A percentile compares a stretch with the other conserved stretches of the same genome.
phyloP scores from a whole-genome alignment of 2,329 filamentous ascomycete genomes.

The Bipolaris gigantea region DNA sequence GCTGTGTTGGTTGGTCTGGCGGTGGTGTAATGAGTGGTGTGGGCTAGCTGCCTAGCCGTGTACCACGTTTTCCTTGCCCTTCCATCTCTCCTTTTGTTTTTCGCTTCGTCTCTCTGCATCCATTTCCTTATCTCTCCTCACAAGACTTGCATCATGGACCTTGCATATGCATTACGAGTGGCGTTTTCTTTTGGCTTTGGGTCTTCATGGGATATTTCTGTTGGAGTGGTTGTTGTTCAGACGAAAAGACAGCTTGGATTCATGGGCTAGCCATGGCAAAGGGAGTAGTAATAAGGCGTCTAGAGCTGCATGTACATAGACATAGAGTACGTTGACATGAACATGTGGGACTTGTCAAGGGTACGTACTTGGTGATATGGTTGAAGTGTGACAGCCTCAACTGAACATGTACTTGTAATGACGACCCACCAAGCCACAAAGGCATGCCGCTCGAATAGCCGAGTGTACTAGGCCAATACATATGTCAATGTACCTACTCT shows the following conservation, averaged over 20 bases:
- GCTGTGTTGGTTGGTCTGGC: slow-evolving; percentile 14
- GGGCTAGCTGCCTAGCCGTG: not conserved
- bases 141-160: slow-evolving; percentile 4
- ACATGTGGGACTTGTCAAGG: too few species aligned
- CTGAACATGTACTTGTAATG: too few species aligned
- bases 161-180: slow-evolving; percentile 15
- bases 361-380: too few species aligned
- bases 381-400: too few species aligned
- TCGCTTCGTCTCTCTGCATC: not conserved
- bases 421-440: too few species aligned
- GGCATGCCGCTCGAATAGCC: too few species aligned
- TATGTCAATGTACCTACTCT: too few species aligned
- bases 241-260: not conserved
- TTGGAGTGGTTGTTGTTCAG: not conserved
- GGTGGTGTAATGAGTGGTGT: slow-evolving; percentile 1
- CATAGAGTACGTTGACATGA: too few species aligned
- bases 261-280: not conserved
- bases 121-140: not conserved
- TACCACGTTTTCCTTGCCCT: not conserved
- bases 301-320: too few species aligned
- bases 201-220: not conserved
- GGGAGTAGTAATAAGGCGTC: too few species aligned
- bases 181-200: slow-evolving; percentile 3
- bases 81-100: not conserved
- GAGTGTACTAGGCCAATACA: too few species aligned